These are phyloP conservation scores for Irpex sp. DNA, from an alignment of 1,284 basidiomycete genomes.

Conservation along the genomic window DNA sequence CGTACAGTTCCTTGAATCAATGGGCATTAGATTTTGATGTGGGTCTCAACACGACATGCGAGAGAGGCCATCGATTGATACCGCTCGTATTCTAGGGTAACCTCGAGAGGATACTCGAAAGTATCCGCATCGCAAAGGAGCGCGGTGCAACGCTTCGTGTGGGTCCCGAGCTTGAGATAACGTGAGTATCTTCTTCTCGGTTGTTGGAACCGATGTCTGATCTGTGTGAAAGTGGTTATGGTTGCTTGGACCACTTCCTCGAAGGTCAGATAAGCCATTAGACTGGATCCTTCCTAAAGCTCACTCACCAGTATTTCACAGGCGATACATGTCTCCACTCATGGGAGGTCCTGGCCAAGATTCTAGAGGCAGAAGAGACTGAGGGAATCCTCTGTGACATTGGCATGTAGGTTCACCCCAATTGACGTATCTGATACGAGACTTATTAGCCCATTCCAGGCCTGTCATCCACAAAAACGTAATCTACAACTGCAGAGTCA, in stretches of 20 bases:
- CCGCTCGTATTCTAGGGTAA: slow-evolving; percentile 61
- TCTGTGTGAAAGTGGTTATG: slow-evolving; percentile 68
- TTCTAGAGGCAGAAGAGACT: slow-evolving; percentile 76
- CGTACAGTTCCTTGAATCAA: slow-evolving; percentile 83
- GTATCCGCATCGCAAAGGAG: slow-evolving; percentile 85
- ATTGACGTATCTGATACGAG: neutral
- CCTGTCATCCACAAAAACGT: slow-evolving; percentile 96
- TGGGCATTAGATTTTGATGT: slow-evolving; percentile 96
- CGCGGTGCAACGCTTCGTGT: slow-evolving; percentile 91
- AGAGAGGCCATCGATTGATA: neutral
- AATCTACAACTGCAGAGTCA: slow-evolving; percentile 94
- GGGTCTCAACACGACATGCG: slow-evolving; percentile 10
- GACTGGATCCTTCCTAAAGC: neutral
- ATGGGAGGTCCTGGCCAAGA: slow-evolving; percentile 90
- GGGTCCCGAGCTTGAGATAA: slow-evolving; percentile 98
- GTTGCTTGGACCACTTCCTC: slow-evolving; percentile 91
- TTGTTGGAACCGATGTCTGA: neutral
- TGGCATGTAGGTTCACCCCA: slow-evolving; percentile 72
- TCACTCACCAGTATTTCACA: slow-evolving; percentile 28
- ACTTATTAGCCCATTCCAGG: slow-evolving; percentile 44
- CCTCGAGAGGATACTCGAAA: slow-evolving; percentile 85
- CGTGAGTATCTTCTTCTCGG: slow-evolving; percentile 50
- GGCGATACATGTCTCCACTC: slow-evolving; percentile 94
- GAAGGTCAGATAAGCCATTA: slow-evolving; percentile 50
- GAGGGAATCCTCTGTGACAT: slow-evolving; percentile 88